Conservation (phyloP, 73 alveolate species). For the Tetrahymena malaccensis region DNA sequence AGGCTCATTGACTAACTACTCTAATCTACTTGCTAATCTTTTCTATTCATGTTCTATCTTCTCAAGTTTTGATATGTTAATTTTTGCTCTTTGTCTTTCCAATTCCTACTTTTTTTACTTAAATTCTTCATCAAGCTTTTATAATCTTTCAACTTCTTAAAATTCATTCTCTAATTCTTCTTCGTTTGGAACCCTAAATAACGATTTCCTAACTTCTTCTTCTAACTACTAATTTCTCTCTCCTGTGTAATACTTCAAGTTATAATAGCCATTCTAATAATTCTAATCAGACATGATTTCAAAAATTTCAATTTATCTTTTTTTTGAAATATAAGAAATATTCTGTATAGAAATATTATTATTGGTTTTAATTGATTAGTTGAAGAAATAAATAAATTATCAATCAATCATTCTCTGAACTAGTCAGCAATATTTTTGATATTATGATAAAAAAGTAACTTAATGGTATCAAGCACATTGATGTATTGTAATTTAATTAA, state of each 20-base stretch:
- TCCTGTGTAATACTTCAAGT: background rate
- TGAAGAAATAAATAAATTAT: background rate
- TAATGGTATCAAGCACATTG: background rate
- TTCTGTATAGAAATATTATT: background rate
- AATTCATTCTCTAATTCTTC: background rate
- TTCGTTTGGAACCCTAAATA: background rate
- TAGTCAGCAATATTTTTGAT: background rate
- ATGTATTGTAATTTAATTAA: too few species aligned
- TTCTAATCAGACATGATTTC: background rate
- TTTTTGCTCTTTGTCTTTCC: background rate
- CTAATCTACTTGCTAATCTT: background rate
- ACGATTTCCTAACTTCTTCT: background rate
- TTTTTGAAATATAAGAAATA: too few species aligned
- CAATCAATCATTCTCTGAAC: background rate
- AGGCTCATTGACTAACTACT: background rate
- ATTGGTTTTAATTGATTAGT: background rate
- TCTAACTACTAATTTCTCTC: background rate
- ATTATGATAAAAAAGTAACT: background rate
- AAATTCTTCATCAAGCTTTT: background rate
- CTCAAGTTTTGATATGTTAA: background rate
- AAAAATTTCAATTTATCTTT: background rate
- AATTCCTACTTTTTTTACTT: background rate
- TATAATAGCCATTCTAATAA: background rate
- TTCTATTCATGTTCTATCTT: background rate
- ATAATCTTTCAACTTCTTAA: background rate